phyloP scores from a whole-genome alignment of 176 grass and related monocot species.

The Puccinellia tenuiflora region DNA sequence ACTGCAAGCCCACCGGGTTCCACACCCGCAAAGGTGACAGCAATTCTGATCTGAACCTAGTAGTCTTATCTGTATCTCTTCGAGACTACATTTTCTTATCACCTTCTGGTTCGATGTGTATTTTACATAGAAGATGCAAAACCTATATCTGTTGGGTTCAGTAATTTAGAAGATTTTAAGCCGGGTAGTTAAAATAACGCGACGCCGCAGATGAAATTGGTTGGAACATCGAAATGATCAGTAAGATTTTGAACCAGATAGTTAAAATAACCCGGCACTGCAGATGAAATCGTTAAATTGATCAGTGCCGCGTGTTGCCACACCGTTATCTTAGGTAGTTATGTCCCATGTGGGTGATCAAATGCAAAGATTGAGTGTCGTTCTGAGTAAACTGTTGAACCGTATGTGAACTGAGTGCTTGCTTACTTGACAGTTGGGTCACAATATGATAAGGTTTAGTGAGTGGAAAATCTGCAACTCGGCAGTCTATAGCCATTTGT shows the following conservation, averaged over 20 bases:
- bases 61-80: neutral
- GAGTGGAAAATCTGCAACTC: neutral
- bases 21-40: conserved; percentile 93
- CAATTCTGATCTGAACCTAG: neutral
- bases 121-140: neutral
- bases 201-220: neutral
- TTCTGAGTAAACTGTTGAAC: neutral
- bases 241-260: neutral
- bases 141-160: neutral
- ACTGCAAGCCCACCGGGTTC: conserved; percentile 95
- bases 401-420: neutral
- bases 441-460: neutral
- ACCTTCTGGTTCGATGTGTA: neutral
- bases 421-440: neutral
- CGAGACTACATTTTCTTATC: neutral
- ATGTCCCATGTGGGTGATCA: neutral
- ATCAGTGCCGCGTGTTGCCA: neutral
- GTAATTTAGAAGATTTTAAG: neutral
- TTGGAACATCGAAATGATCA: too few species aligned
- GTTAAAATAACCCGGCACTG: neutral
- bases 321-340: neutral
- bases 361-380: neutral
- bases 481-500: neutral
- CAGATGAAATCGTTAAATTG: neutral
- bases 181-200: neutral